These are phyloP conservation scores for Articulospora tetracladia DNA, from an alignment of 495 filamentous ascomycete species.

Conservation along the genomic window DNA sequence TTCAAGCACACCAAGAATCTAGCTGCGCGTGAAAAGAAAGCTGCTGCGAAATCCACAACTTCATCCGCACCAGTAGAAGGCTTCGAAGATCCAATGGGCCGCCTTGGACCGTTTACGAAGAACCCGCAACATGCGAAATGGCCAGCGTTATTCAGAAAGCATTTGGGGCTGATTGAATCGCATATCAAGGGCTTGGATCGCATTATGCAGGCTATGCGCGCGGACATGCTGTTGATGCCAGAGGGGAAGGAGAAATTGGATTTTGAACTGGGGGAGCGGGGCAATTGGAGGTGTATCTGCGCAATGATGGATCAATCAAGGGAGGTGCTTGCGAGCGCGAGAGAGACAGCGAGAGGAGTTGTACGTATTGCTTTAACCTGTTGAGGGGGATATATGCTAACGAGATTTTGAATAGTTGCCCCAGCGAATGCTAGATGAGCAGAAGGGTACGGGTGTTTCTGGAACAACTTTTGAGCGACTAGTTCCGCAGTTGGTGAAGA, in stretches of 20 bases:
- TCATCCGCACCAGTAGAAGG: background rate
- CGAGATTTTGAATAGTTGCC: constrained; percentile 8
- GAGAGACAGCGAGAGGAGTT: constrained; percentile 7
- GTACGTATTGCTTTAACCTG: constrained; percentile 10
- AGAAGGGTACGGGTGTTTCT: constrained; percentile 15
- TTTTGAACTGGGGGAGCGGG: constrained; percentile 18
- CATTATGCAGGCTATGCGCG: constrained; percentile 13
- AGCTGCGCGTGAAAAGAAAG: background rate
- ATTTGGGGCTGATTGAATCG: constrained; percentile 15
- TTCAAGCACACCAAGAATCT: background rate
- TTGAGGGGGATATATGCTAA: background rate
- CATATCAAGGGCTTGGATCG: constrained; percentile 17
- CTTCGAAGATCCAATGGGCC: background rate
- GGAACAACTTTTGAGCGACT: constrained; percentile 9
- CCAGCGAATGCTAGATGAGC: background rate
- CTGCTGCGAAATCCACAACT: background rate
- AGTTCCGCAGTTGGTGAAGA: constrained; percentile 2
- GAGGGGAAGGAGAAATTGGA: constrained; percentile 9
- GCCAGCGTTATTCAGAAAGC: constrained; percentile 20
- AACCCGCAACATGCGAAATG: constrained; percentile 13
- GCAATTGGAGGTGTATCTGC: constrained; percentile 16
- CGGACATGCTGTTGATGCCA: constrained; percentile 7
- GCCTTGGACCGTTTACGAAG: constrained; percentile 2
- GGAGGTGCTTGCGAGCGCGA: constrained; percentile 1
- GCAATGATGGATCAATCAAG: constrained; percentile 19